A percentile compares a stretch with the other conserved stretches of the same genome.
Evolutionary conservation across 1,139 yeast species (phyloP).

Genomic region (Saccharomyces hybrid): DNA sequence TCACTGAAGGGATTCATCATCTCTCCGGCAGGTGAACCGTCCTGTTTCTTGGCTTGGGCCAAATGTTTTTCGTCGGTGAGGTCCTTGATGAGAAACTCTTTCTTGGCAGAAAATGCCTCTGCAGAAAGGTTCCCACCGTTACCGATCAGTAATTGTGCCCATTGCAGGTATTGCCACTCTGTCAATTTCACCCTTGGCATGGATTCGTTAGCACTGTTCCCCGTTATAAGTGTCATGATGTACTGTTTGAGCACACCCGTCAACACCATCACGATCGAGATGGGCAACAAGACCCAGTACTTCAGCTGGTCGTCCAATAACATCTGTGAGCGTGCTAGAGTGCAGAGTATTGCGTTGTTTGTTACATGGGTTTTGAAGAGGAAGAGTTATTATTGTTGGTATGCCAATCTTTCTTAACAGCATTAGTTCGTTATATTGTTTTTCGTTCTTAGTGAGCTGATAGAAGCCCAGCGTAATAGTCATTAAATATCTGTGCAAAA

Average conservation of each 20-base stretch:
- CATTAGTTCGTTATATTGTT: not conserved
- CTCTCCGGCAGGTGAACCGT: constrained; percentile 29
- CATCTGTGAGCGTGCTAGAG: not conserved
- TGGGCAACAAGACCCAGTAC: constrained; percentile 88
- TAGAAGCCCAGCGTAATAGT: not conserved
- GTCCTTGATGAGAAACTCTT: constrained; percentile 21
- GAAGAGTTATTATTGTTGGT: not conserved
- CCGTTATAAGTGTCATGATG: constrained; percentile 50
- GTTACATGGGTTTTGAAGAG: not conserved
- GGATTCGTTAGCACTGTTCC: constrained; percentile 22
- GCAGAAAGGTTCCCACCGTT: constrained; percentile 42
- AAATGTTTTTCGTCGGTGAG: constrained; percentile 28
- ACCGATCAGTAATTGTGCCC: constrained; percentile 50
- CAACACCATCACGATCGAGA: constrained; percentile 80
- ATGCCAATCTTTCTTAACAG: not conserved
- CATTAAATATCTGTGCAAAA: not conserved
- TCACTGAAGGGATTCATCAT: constrained; percentile 61
- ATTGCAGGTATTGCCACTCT: constrained; percentile 51
- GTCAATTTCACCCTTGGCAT: constrained; percentile 45
- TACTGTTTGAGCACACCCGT: constrained; percentile 79
- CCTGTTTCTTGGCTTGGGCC: constrained; percentile 39
- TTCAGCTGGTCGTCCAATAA: constrained; percentile 74
- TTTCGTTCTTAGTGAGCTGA: not conserved
- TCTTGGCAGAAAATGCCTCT: constrained; percentile 30
- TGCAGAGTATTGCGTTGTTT: not conserved